phyloP scores from a whole-genome alignment of 2,329 filamentous ascomycete species.

The Stylonectria norvegica region DNA sequence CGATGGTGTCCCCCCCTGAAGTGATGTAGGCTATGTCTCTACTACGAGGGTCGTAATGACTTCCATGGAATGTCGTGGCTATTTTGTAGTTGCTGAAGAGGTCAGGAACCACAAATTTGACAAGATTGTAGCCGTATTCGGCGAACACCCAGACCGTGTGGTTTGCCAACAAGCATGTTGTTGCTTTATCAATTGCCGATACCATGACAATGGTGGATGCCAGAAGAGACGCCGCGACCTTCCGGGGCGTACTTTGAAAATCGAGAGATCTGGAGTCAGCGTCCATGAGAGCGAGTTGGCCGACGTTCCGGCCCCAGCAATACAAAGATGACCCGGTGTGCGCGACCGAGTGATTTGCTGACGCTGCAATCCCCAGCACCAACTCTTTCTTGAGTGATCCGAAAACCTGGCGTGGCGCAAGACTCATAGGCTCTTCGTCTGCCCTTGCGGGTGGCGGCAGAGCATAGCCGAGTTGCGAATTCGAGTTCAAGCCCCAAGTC shows the following conservation, averaged over 20 bases:
- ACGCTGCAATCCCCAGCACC: slow-evolving; percentile 81
- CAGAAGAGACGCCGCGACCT: slow-evolving; percentile 76
- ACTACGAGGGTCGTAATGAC: slow-evolving; percentile 58
- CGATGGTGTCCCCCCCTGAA: slow-evolving; percentile 87
- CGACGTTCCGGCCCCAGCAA: slow-evolving; percentile 93
- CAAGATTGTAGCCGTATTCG: slow-evolving; percentile 90
- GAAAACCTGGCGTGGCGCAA: slow-evolving; percentile 82
- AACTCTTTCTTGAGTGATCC: slow-evolving; percentile 83
- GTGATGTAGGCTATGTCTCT: slow-evolving; percentile 71
- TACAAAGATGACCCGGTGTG: slow-evolving; percentile 79
- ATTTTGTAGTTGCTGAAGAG: slow-evolving; percentile 68
- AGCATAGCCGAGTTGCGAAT: slow-evolving; percentile 81
- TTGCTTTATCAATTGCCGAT: slow-evolving; percentile 86
- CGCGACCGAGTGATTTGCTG: slow-evolving; percentile 85
- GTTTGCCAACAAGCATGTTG: slow-evolving; percentile 78
- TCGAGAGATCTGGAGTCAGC: slow-evolving; percentile 90
- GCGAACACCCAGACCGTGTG: slow-evolving; percentile 91
- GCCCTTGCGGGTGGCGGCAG: slow-evolving; percentile 63
- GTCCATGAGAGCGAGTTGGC: slow-evolving; percentile 90
- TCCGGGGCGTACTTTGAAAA: slow-evolving; percentile 75
- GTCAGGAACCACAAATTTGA: slow-evolving; percentile 74
- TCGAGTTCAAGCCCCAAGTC: slow-evolving; percentile 88
- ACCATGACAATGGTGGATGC: slow-evolving; percentile 70
- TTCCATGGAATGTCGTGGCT: slow-evolving; percentile 52
- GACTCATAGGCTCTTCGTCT: slow-evolving; percentile 81